Evolutionary conservation across 192 early-diverging fungal species (phyloP).

Genomic region (Dispira simplex): DNA sequence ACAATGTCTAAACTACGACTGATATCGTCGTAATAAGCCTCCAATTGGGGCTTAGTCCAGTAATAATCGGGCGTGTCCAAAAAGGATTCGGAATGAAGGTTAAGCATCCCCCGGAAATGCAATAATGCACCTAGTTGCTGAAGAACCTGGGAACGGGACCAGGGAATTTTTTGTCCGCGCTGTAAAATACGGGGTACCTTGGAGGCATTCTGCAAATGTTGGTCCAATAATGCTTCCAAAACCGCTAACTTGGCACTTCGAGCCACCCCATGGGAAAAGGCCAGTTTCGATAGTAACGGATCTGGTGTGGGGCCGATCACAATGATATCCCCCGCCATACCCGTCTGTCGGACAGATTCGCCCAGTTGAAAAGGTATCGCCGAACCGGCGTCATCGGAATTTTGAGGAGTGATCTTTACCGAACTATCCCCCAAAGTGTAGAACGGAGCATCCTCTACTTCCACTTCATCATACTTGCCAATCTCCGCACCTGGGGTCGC

Average conservation of each 20-base stretch:
- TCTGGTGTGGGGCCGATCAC: constrained; percentile 29
- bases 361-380: no score
- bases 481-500: constrained; percentile 19
- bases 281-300: constrained; percentile 28
- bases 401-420: constrained; percentile 9
- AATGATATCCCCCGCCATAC: constrained; percentile 30
- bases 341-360: constrained; percentile 9
- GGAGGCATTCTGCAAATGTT: constrained; percentile 26
- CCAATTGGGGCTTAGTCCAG: constrained; percentile 33
- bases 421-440: background rate
- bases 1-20: constrained; percentile 35
- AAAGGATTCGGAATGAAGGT: constrained; percentile 36
- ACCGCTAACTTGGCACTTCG: constrained; percentile 35
- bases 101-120: constrained; percentile 30
- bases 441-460: constrained; percentile 37
- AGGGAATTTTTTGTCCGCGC: constrained; percentile 27
- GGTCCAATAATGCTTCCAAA: constrained; percentile 34
- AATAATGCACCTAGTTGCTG: constrained; percentile 34
- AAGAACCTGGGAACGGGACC: constrained; percentile 27
- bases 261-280: constrained; percentile 38
- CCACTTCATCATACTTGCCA: constrained; percentile 18
- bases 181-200: constrained; percentile 30
- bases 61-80: constrained; percentile 45
- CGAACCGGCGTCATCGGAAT: background rate
- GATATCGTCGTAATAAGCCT: constrained; percentile 28